Percentiles rank a stretch among this genome's conserved stretches.
These are phyloP conservation scores for Stephanodiscus minutulus DNA, from an alignment of 108 stramenopile species.

Conservation along the genomic window DNA sequence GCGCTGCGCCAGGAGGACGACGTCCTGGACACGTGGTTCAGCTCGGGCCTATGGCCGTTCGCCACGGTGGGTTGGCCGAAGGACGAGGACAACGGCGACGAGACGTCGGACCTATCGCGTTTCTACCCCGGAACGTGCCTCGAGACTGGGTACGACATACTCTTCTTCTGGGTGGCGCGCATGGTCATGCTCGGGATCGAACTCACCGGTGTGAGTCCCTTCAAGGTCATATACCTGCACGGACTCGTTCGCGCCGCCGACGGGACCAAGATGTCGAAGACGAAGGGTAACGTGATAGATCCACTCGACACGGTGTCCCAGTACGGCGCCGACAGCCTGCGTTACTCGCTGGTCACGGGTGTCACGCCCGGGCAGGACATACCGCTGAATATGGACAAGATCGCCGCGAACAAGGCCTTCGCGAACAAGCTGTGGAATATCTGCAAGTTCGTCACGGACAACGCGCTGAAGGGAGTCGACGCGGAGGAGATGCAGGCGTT, in stretches of 20 bases:
- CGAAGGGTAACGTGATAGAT: constrained; percentile 98
- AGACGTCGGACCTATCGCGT: constrained; percentile 64
- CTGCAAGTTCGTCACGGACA: constrained; percentile 89
- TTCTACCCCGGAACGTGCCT: constrained; percentile 95
- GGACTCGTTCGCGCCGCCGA: constrained; percentile 95
- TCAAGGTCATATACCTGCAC: constrained; percentile 91
- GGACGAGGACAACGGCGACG: constrained; percentile 59
- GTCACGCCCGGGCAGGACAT: constrained; percentile 95
- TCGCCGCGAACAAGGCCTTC: constrained; percentile 89
- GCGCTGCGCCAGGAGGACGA: constrained; percentile 92
- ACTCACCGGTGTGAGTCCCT: constrained; percentile 91
- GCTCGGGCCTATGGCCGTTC: constrained; percentile 97
- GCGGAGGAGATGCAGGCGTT: constrained; percentile 58
- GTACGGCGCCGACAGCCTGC: constrained; percentile 91
- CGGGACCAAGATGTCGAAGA: constrained; percentile 99
- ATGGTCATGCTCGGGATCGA: constrained; percentile 99
- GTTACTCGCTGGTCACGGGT: constrained; percentile 94
- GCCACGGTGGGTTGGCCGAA: constrained; percentile 95
- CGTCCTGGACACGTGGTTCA: constrained; percentile 98
- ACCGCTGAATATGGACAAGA: constrained; percentile 91
- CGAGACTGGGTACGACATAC: constrained; percentile 99
- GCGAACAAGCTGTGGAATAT: constrained; percentile 99
- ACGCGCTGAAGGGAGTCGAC: constrained; percentile 77
- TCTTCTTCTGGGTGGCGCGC: constrained; percentile 99
- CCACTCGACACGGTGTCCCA: constrained; percentile 94